Evolutionary conservation across 148 eudicot genomes (phyloP), one percentile per base, ranked within the genome.

Genomic region (Rhododendron simsii): DNA sequence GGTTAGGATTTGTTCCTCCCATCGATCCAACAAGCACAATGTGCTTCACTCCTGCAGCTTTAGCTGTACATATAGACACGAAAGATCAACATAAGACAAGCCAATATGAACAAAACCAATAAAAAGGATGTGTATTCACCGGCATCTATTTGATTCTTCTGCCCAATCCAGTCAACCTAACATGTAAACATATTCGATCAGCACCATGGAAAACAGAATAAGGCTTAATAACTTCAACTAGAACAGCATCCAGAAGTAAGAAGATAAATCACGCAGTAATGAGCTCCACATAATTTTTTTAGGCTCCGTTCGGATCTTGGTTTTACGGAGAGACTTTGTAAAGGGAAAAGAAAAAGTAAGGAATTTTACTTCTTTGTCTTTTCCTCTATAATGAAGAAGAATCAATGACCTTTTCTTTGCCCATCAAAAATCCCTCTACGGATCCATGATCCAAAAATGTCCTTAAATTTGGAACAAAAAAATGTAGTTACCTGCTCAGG

Each of bases 151-250:
- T 97, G 98, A 90, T 95, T 95, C 91, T 95, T 95, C 90, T 97
- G 99, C 85, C 99, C 99, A 88, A 94, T 91, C 99, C 99, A 97
- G 81, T 97, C 99, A 87, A 95, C 96, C 98, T 97, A 89, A 87
- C 67, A 91, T 57, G 76, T 79, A 48, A 48, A 67, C 76, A 78
- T 28, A 76, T 81, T 16, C 21, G n/a, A 33, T 53, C 69, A 81
- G 83, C 47, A 51, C 14, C 21, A 81, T 12, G 47, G 5, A 35
- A 80, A 28, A 5, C 33, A 35, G 6, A 81, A 35, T 18, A 81
- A 35, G 67, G 63, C 65, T 5, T 30, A 50, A 67, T 67, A 26
- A 65, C 33, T 26, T 14, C 14, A 80, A 23, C 41, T 28, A 51
- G 28, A 30, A 80, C 15, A 20, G 47, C 65, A 55, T 35, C 47